These are phyloP conservation scores for Lobosporangium transversale DNA, from an alignment of 192 early-diverging fungal genomes.

Conservation along the genomic window DNA sequence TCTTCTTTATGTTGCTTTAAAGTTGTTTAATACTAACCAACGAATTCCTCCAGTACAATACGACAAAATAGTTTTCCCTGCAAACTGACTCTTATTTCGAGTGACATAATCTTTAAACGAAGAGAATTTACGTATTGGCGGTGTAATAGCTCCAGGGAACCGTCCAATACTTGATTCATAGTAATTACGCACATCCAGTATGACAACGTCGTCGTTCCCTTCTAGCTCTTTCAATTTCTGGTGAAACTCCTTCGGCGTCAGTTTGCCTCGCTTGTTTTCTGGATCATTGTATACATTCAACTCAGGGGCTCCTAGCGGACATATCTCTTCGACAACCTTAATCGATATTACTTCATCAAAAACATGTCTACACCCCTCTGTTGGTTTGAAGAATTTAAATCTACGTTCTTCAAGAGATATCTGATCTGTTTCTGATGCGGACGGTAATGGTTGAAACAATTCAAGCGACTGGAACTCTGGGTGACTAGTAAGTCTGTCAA, in stretches of 20 bases:
- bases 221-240: constrained; percentile 42
- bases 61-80: constrained; percentile 68
- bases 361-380: constrained; percentile 67
- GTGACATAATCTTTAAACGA: constrained; percentile 68
- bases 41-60: constrained; percentile 73
- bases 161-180: constrained; percentile 73
- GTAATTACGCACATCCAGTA: constrained; percentile 74
- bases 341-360: constrained; percentile 64
- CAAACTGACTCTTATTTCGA: constrained; percentile 49
- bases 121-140: constrained; percentile 73
- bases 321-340: constrained; percentile 71
- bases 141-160: constrained; percentile 65
- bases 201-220: constrained; percentile 50
- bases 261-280: constrained; percentile 47
- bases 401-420: constrained; percentile 12
- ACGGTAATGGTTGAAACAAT: background rate
- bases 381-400: constrained; percentile 72
- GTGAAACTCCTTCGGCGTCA: constrained; percentile 66
- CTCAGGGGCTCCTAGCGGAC: constrained; percentile 63
- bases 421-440: constrained; percentile 1
- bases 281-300: constrained; percentile 49
- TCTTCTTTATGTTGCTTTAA: too few species aligned
- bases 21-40: constrained; percentile 41
- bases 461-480: constrained; percentile 17
- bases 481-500: constrained; percentile 52